Evolutionary conservation across 768 basidiomycete genomes (phyloP).

Genomic region (Phanerochaete sordida): DNA sequence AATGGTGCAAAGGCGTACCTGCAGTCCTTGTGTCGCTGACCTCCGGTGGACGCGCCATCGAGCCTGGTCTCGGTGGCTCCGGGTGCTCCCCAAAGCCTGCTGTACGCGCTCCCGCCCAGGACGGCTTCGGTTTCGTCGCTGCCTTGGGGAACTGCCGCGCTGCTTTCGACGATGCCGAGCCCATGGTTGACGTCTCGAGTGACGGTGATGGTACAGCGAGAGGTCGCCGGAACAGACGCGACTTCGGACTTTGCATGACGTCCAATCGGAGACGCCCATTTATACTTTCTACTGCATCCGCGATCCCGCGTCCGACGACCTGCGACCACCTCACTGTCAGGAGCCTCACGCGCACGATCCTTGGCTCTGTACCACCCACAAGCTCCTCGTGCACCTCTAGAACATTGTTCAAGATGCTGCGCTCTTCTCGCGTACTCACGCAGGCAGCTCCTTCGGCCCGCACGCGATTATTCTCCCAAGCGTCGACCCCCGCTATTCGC

Average conservation of each 20-base stretch:
- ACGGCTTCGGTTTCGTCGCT: conserved; percentile 24
- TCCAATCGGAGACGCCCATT: not conserved
- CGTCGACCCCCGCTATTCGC: not conserved
- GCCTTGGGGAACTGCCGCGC: conserved; percentile 50
- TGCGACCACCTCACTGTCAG: not conserved
- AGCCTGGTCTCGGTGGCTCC: not conserved
- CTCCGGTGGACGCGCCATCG: conserved; percentile 2
- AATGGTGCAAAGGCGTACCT: conserved; percentile 28
- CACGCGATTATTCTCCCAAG: conserved; percentile 9
- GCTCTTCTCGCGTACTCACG: conserved; percentile 1
- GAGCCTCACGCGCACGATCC: not conserved
- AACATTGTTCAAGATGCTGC: not conserved
- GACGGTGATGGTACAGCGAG: not conserved
- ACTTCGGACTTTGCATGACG: not conserved
- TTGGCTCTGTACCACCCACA: not conserved
- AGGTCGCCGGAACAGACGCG: no score
- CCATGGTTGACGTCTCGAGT: conserved; percentile 41
- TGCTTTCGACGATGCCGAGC: conserved; percentile 57
- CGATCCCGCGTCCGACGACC: not conserved
- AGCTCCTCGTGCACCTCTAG: not conserved
- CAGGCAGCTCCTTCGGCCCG: not conserved
- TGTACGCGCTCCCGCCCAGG: conserved; percentile 47
- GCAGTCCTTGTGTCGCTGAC: conserved; percentile 52
- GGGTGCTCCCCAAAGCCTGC: conserved; percentile 13
- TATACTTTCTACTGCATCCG: conserved; percentile 1